Evolutionary conservation across 2,329 filamentous ascomycete species (phyloP).

Genomic region (Trichoderma harzianum): DNA sequence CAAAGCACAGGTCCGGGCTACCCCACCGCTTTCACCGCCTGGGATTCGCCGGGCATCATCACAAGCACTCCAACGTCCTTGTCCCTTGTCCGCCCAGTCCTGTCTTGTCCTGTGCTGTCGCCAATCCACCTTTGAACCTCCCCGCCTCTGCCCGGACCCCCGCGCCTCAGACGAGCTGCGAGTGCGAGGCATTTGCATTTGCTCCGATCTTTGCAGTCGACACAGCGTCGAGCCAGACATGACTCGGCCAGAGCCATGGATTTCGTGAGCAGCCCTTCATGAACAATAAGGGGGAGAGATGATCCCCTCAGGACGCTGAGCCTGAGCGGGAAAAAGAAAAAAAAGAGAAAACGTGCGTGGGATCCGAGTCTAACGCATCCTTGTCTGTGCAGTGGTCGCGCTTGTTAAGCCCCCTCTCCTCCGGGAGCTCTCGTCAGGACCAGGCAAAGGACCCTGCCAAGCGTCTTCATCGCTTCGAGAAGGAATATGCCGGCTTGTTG

Average conservation of each 20-base stretch:
- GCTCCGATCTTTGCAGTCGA: neutral
- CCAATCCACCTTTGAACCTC: constrained; percentile 7
- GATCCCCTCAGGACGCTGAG: neutral
- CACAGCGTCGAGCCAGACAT: constrained; percentile 30
- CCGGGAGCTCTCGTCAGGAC: constrained; percentile 54
- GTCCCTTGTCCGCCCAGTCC: neutral
- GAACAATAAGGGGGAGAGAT: neutral
- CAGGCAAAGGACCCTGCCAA: constrained; percentile 60
- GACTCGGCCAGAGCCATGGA: constrained; percentile 51
- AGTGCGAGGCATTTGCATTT: constrained; percentile 12
- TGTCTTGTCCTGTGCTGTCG: neutral
- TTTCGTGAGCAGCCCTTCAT: constrained; percentile 44
- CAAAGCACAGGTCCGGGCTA: neutral
- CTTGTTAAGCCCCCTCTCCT: constrained; percentile 60
- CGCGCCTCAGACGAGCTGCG: constrained; percentile 5
- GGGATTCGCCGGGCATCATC: constrained; percentile 14
- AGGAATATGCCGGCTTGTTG: constrained; percentile 61
- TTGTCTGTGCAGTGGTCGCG: constrained; percentile 56
- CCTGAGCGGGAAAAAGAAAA: neutral
- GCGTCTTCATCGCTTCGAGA: constrained; percentile 63
- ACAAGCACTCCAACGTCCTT: neutral
- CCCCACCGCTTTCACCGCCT: constrained; percentile 14
- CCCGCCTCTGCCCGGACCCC: constrained; percentile 10
- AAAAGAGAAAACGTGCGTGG: neutral
- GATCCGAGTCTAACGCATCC: constrained; percentile 12